Base-by-base conservation (phyloP, 2,329 filamentous ascomycete species). In the Fusarium nelsonii region DNA sequence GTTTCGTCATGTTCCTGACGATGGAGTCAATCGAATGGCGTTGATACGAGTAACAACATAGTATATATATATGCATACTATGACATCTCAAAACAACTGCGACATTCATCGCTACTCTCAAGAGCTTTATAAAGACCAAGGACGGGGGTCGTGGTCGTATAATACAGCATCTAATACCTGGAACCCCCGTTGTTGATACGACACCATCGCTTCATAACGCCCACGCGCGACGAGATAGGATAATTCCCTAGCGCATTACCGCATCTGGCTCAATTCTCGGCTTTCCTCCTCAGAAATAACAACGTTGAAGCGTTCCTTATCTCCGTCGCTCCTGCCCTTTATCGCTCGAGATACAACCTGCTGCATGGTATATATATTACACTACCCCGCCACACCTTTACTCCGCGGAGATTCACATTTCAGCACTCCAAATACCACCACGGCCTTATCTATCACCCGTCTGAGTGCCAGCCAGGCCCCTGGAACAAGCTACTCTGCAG, bases 321-420 rank as follows among this genome's bases (percentile, higher is more conserved):
- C 71, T 56, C 36, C 36, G 50, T 50, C 40, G 44, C 30, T 37
- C 33, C 52, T 39, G 49, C 43, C 32, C 60, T 53, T 61, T 66
- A 64, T 62, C 70, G 54, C 58, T 37, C 20, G 44, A 28, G 41
- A 40, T 45, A 40, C 39, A 39, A 36, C n/a, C 34, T 51, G 48
- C 48, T 39, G n/a, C 10, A 16, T 51, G 34, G 34, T 74, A 73
- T 72, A 73, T 73, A 73, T 63, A 54, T 60, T 43, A 46, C 40
- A 37, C 51, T 69, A 57, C 60, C 60, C 67, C 71, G 62, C 70
- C 54, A 61, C 28, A 51, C 28, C 12, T 39, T 36, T 20, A 39
- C 72, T 74, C 72, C 72, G 72, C 72, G 70, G 73, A 74, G 71
- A 74, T 73, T 68, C 73, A 65, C 58, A 65, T 43, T 64, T 60